Percentiles rank a stretch among this genome's conserved stretches.
Conservation (phyloP, 345 rosid genomes). For the Zanthoxylum bungeanum region DNA sequence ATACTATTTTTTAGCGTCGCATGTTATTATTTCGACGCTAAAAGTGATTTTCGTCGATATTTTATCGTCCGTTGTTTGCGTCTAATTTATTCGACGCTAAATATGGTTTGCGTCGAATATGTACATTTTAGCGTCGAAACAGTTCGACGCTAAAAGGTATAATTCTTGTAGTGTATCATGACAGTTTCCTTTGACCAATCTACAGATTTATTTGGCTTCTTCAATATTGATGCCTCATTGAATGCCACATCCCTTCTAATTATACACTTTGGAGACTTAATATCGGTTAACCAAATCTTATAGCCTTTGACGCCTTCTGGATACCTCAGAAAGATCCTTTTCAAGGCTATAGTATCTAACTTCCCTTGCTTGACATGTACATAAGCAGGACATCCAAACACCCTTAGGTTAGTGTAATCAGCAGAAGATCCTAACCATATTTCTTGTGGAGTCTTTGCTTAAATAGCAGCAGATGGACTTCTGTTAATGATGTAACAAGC, state of each 20-base stretch:
- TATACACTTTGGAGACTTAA: rapidly evolving
- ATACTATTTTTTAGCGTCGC: too few species aligned
- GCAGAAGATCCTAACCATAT: background rate
- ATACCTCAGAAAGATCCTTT: background rate
- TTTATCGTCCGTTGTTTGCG: too few species aligned
- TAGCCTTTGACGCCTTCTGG: background rate
- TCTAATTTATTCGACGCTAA: too few species aligned
- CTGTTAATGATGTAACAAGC: background rate
- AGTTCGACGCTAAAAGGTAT: too few species aligned
- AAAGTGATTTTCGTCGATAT: too few species aligned
- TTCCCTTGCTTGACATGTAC: background rate
- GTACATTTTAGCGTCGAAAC: too few species aligned
- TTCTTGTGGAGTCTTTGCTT: background rate
- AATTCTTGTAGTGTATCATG: too few species aligned
- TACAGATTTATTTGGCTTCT: too few species aligned
- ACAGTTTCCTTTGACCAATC: too few species aligned
- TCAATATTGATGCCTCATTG: background rate
- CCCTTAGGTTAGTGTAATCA: background rate
- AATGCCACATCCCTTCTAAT: background rate
- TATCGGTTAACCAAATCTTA: background rate
- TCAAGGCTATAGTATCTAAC: background rate
- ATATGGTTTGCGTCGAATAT: too few species aligned
- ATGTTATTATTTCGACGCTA: too few species aligned
- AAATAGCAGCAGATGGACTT: background rate
- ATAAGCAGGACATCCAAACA: background rate